Evolutionary conservation across 2,329 filamentous ascomycete species (phyloP), one percentile per base, ranked within the genome.

Genomic region (Aureobasidium melanogenum): DNA sequence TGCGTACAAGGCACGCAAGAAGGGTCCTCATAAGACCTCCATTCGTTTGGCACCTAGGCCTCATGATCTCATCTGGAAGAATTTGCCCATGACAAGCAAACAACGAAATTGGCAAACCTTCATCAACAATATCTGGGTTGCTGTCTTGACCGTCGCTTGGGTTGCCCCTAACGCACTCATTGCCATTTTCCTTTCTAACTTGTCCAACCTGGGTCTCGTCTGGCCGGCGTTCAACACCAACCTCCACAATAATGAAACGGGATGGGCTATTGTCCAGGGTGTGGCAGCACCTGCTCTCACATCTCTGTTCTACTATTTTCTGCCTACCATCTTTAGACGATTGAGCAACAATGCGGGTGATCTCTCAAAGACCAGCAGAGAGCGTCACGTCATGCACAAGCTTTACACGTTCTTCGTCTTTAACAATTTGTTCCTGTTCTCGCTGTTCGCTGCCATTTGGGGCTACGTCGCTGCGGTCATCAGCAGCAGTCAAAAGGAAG

Each of bases 371-470:
- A 96, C 90, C 0, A 89, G 90, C 28, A 85, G 94, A 60, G 94
- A 99, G 72, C 83, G 91, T 32, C 93, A 97, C 73, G 94, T 99
- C 57, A 82, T 94, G 63, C 86, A 85, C 64, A 95, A 96, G 74
- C 82, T 99, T 2, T 99, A 95, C 75, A 83, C 89, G 19, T 99
- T 99, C 77, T 99, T 99, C 74, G 84, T 97, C 57, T 91, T 99
- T 80, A 99, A 99, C 82, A 97, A 97, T 71, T 75, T 99, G 60
- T 79, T 99, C 66, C 86, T 97, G 62, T 97, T 97, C 74, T 97
- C 92, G 12, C 79, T 96, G 15, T 97, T 97, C 74, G 90, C 89
- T 47, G 86, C 89, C 1, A 76, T 91, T 17, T 97, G 90, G 85
- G 78, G 79, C 1, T 91, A 92, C 68, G 78, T 91, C 9, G 76